Percentiles rank a stretch among this genome's conserved stretches.
Evolutionary conservation across 306 rosid genomes (phyloP).

Genomic region (Vigna reflexopilosa): DNA sequence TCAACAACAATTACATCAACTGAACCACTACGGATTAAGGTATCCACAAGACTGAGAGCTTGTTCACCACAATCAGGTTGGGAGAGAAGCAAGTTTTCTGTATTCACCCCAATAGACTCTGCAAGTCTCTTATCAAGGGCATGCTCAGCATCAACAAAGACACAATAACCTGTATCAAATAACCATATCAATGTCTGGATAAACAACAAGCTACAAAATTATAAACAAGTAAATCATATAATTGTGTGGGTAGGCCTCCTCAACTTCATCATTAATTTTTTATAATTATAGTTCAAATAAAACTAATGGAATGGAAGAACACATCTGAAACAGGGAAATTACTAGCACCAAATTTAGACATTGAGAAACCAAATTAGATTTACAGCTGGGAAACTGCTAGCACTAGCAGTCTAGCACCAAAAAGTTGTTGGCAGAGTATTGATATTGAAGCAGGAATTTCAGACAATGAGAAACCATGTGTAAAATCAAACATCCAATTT

Average conservation of each 20-base stretch:
- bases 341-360: background rate
- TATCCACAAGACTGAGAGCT: constrained; percentile 93
- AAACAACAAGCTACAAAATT: constrained; percentile 22
- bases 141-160: constrained; percentile 92
- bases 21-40: constrained; percentile 88
- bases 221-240: constrained; percentile 15
- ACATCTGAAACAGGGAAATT: background rate
- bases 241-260: constrained; percentile 6
- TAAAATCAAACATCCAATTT: background rate
- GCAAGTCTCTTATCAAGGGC: constrained; percentile 90
- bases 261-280: background rate
- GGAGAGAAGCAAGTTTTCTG: constrained; percentile 77
- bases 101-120: constrained; percentile 82
- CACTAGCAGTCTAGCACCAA: constrained; percentile 26
- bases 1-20: constrained; percentile 95
- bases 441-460: constrained; percentile 3
- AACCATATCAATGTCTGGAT: constrained; percentile 32
- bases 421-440: constrained; percentile 4
- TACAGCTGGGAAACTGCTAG: constrained; percentile 26
- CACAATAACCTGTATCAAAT: constrained; percentile 71
- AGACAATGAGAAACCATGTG: background rate
- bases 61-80: constrained; percentile 98
- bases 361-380: background rate
- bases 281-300: background rate
- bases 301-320: background rate